Evolutionary conservation across 805 yeast species (phyloP).

Genomic region (Lipomyces anomalus): DNA sequence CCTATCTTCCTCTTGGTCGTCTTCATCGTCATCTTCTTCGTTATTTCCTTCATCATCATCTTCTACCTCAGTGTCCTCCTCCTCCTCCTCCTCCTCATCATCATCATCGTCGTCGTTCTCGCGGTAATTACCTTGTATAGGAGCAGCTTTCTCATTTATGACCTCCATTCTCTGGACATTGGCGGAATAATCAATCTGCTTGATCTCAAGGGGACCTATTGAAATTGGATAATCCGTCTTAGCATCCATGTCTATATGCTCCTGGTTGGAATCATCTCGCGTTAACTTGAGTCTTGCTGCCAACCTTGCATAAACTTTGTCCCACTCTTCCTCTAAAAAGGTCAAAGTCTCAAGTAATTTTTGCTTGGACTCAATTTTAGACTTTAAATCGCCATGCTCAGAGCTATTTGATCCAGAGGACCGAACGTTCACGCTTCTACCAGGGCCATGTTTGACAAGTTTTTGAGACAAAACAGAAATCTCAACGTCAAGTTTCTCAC

Average conservation of each 20-base stretch:
- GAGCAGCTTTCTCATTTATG: neutral
- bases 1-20: too few species aligned
- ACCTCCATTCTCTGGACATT: neutral
- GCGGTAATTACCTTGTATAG: neutral
- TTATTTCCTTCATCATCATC: too few species aligned
- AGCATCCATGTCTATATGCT: too few species aligned
- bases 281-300: conserved; percentile 6
- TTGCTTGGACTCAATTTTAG: conserved; percentile 12
- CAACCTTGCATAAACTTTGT: conserved; percentile 15
- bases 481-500: conserved; percentile 11
- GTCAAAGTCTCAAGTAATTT: conserved; percentile 16
- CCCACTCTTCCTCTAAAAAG: conserved; percentile 22
- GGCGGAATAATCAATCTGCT: too few species aligned
- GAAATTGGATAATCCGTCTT: too few species aligned
- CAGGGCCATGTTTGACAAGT: neutral
- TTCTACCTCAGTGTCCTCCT: too few species aligned
- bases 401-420: neutral
- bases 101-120: neutral
- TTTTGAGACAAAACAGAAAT: conserved; percentile 13
- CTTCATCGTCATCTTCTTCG: too few species aligned
- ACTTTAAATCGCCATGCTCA: conserved; percentile 6
- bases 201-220: too few species aligned
- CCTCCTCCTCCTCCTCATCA: neutral
- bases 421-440: neutral
- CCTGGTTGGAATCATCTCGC: neutral